phyloP scores from a whole-genome alignment of 2,329 filamentous ascomycete species.

The Trichoderma harzianum region DNA sequence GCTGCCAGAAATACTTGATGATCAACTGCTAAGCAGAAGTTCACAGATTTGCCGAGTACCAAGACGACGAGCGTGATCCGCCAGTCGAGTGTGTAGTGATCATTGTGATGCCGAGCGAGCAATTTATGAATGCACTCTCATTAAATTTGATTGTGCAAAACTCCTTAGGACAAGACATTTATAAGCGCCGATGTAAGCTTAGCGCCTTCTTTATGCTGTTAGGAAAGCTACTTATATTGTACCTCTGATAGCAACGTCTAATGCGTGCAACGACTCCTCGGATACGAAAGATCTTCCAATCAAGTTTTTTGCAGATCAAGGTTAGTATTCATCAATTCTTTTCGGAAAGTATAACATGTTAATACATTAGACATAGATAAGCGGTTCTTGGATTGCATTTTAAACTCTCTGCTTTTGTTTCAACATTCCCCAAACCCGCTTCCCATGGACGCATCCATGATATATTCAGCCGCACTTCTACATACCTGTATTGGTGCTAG shows the following conservation, averaged over 20 bases:
- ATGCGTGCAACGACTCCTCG: not conserved
- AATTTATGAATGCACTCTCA: not conserved
- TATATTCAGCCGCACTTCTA: not conserved
- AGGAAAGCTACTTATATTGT: not conserved
- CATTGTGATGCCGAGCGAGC: not conserved
- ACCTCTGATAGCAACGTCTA: not conserved
- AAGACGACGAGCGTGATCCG: not conserved
- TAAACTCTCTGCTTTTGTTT: fast-evolving
- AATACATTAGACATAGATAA: not conserved
- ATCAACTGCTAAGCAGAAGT: not conserved
- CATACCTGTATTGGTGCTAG: fast-evolving
- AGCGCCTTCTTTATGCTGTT: not conserved
- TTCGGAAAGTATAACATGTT: not conserved
- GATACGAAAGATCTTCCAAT: not conserved
- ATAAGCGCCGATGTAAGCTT: not conserved
- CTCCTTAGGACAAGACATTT: not conserved
- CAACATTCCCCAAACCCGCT: not conserved
- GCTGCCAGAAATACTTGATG: fast-evolving
- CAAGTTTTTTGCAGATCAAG: not conserved
- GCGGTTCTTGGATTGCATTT: not conserved
- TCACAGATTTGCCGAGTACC: not conserved
- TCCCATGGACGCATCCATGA: not conserved
- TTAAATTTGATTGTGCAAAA: not conserved
- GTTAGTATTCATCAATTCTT: not conserved
- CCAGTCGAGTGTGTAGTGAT: not conserved